Percentiles rank a stretch among this genome's conserved stretches.
Conservation (phyloP, 2,329 filamentous ascomycete genomes). For the Bipolaris gigantea region DNA sequence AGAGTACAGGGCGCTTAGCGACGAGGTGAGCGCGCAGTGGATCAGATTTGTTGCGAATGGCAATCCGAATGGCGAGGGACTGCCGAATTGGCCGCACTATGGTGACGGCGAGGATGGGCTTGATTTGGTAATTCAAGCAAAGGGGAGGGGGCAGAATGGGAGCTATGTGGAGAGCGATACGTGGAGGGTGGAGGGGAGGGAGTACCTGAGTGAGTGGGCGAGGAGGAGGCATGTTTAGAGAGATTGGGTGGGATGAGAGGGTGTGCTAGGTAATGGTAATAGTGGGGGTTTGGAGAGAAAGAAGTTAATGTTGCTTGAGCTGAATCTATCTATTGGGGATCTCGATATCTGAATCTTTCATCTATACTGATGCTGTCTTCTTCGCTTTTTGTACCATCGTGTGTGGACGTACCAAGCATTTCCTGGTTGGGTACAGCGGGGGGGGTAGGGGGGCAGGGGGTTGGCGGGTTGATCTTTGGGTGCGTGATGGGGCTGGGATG, state of each 20-base stretch:
- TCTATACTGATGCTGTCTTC: too few relatives aligned
- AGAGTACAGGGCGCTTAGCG: slow-evolving; percentile 47
- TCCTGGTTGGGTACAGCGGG: too few relatives aligned
- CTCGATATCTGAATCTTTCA: too few relatives aligned
- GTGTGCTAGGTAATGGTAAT: background rate
- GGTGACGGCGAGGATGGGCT: slow-evolving; percentile 38
- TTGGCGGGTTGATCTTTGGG: too few relatives aligned
- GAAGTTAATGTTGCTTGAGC: background rate
- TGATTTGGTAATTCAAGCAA: slow-evolving; percentile 52
- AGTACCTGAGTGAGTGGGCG: slow-evolving; percentile 42
- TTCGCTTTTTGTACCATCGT: too few relatives aligned
- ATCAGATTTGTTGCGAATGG: slow-evolving; percentile 48
- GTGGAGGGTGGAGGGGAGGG: slow-evolving; percentile 49
- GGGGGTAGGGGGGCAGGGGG: too few relatives aligned
- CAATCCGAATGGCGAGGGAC: slow-evolving; percentile 43
- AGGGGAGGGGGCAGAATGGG: slow-evolving; percentile 47
- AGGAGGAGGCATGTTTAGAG: slow-evolving; percentile 43
- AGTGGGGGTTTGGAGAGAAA: background rate
- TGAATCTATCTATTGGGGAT: background rate
- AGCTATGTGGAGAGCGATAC: slow-evolving; percentile 49
- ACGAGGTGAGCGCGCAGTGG: slow-evolving; percentile 52
- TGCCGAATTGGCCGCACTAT: slow-evolving; percentile 49
- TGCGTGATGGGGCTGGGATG: too few relatives aligned
- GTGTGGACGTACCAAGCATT: too few relatives aligned
- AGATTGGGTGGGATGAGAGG: background rate